Percentiles rank a stretch among this genome's conserved stretches.
Conservation (phyloP, 257 asterid species). For the Galeopsis tetrahit region DNA sequence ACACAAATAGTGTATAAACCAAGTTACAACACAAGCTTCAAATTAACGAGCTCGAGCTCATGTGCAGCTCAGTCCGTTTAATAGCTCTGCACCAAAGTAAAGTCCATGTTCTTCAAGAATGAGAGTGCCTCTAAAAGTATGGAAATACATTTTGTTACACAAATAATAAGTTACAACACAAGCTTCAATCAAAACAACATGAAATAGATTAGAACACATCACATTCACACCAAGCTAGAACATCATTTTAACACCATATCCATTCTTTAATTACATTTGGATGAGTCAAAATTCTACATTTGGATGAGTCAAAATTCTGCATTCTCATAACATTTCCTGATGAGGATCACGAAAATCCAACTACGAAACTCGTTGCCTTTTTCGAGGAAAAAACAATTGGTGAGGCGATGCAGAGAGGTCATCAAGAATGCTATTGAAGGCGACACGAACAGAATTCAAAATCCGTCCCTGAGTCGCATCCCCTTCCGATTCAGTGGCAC, state of each 20-base stretch:
- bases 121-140: no score
- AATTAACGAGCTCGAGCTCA: no score
- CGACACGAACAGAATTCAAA: conserved; percentile 42
- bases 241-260: not conserved
- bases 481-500: conserved; percentile 22
- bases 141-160: no score
- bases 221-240: not conserved
- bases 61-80: no score
- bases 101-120: no score
- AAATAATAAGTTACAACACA: no score
- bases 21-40: no score
- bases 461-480: conserved; percentile 23
- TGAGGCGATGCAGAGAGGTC: conserved; percentile 52
- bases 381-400: conserved; percentile 42
- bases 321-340: no score
- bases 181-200: not conserved
- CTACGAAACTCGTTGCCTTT: conserved; percentile 49
- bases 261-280: not conserved
- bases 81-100: no score
- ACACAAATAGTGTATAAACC: no score
- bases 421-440: conserved; percentile 50
- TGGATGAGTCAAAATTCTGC: no score
- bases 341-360: conserved; percentile 36
- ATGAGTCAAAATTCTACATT: not conserved
- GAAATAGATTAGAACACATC: not conserved